Conservation (phyloP, 2,329 filamentous ascomycete genomes). For the Parafenestella ontariensis region DNA sequence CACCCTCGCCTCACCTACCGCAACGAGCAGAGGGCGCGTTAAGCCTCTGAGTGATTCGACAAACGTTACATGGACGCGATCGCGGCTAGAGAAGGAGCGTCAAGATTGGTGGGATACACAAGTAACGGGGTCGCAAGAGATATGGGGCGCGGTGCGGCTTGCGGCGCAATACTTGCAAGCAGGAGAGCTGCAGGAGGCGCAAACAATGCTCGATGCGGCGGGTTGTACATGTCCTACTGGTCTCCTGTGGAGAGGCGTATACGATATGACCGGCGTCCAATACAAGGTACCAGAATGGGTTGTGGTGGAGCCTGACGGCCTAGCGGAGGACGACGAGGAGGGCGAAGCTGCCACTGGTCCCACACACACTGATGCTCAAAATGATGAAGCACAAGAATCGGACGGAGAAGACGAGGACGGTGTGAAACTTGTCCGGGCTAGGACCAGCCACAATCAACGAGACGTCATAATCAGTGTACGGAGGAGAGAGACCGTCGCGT, state of each 20-base stretch:
- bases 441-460: conserved; percentile 48
- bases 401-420: conserved; percentile 28
- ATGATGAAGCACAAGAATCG: conserved; percentile 18
- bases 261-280: conserved; percentile 52
- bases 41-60: conserved; percentile 29
- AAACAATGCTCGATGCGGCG: conserved; percentile 79
- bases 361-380: neutral
- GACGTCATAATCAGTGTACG: conserved; percentile 48
- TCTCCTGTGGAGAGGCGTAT: conserved; percentile 51
- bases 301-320: conserved; percentile 52
- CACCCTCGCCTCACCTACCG: conserved; percentile 29
- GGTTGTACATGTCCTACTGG: conserved; percentile 61
- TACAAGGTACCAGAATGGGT: conserved; percentile 57
- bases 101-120: conserved; percentile 89
- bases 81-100: conserved; percentile 73
- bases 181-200: conserved; percentile 63
- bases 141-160: conserved; percentile 78
- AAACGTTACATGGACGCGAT: conserved; percentile 58
- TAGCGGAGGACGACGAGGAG: conserved; percentile 40
- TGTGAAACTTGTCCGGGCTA: conserved; percentile 41
- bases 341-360: neutral
- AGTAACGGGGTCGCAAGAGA: conserved; percentile 76
- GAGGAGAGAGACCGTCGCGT: conserved; percentile 64
- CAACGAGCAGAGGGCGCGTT: conserved; percentile 24
- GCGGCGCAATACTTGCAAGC: conserved; percentile 72